Percentiles rank a stretch among this genome's conserved stretches.
These are phyloP conservation scores for Megacollybia marginata DNA, from an alignment of 768 basidiomycete genomes.

Conservation along the genomic window DNA sequence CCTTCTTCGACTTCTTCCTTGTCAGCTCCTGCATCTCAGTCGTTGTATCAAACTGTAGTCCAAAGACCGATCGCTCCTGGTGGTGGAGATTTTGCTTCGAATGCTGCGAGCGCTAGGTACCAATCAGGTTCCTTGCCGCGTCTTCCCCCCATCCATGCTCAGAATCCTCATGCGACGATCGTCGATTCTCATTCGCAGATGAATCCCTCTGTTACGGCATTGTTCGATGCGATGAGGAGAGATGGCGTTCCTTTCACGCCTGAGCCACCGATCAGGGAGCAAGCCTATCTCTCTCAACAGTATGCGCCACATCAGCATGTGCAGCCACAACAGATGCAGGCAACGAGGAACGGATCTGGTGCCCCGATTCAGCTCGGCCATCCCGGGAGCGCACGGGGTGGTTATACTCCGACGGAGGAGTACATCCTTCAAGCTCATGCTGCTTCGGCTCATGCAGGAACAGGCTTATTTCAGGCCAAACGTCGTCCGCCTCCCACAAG, in stretches of 20 bases:
- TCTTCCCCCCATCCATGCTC: neutral
- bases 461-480: constrained; percentile 3
- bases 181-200: neutral
- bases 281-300: neutral
- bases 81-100: constrained; percentile 5
- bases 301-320: neutral
- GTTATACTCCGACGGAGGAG: constrained; percentile 65
- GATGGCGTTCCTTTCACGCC: constrained; percentile 15
- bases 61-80: neutral
- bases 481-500: constrained; percentile 21
- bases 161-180: neutral
- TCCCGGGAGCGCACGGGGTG: constrained; percentile 32
- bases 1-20: constrained; percentile 7
- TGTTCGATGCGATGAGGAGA: constrained; percentile 27
- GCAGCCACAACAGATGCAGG: constrained; percentile 2
- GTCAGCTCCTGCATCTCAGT: constrained; percentile 6
- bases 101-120: constrained; percentile 5
- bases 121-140: neutral
- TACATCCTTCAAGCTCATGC: constrained; percentile 55
- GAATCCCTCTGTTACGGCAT: constrained; percentile 15
- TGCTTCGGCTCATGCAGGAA: constrained; percentile 4
- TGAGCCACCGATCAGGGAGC: neutral
- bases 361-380: neutral
- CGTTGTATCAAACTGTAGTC: neutral
- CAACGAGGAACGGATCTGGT: neutral